These are phyloP conservation scores for Takakia lepidozioides DNA, from an alignment of 225 moss, liverwort and hornwort genomes.

Conservation along the genomic window DNA sequence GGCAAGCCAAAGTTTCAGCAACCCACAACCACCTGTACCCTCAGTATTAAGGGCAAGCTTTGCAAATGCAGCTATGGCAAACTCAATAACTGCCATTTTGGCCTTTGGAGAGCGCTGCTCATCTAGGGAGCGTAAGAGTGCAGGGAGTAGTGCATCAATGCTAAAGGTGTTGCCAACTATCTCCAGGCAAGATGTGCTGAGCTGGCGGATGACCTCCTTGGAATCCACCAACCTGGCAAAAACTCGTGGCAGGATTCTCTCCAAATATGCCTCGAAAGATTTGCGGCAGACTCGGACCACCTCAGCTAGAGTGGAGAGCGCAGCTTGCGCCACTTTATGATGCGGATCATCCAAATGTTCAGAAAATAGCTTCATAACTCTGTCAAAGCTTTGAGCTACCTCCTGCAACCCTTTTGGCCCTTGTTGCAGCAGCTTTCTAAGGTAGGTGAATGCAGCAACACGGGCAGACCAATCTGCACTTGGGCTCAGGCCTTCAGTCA, in stretches of 20 bases:
- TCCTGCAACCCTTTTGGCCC: conserved; percentile 90
- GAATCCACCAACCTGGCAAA: conserved; percentile 90
- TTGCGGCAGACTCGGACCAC: conserved; percentile 87
- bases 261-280: conserved; percentile 79
- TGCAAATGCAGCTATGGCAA: conserved; percentile 83
- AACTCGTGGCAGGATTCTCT: conserved; percentile 86
- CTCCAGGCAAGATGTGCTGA: conserved; percentile 78
- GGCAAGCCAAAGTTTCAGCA: conserved; percentile 94
- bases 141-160: conserved; percentile 85
- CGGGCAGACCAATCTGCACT: conserved; percentile 95
- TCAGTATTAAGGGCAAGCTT: conserved; percentile 79
- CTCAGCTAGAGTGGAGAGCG: conserved; percentile 74
- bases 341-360: conserved; percentile 98
- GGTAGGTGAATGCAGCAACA: conserved; percentile 87
- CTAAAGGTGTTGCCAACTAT: conserved; percentile 86
- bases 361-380: conserved; percentile 90
- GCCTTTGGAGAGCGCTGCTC: conserved; percentile 97
- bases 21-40: conserved; percentile 69
- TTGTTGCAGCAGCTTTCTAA: conserved; percentile 77
- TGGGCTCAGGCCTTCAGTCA: conserved; percentile 78
- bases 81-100: conserved; percentile 93
- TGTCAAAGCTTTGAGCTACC: conserved; percentile 72
- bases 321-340: conserved; percentile 98
- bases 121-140: conserved; percentile 87
- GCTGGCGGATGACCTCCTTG: conserved; percentile 81